Evolutionary conservation across 73 alveolate genomes (phyloP), one percentile per base, ranked within the genome.

Genomic region (Paramecium octaurelia): DNA sequence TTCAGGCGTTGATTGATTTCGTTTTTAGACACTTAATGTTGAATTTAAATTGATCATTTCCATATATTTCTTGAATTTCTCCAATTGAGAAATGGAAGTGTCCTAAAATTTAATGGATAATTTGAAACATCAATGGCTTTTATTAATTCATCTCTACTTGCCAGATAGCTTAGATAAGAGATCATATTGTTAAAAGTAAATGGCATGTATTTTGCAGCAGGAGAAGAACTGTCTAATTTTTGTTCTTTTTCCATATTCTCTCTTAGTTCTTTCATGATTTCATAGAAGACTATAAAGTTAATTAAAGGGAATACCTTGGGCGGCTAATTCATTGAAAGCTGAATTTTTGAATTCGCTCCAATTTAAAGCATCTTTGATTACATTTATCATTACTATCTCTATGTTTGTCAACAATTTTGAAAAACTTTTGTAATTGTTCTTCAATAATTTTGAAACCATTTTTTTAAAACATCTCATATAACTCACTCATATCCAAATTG

Each of bases 161-260:
- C 91, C 50, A 80, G 24, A 46, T 44, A 80, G 23, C 76, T 80
- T 21, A 80, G 38, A 24, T 80, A 80, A 11, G 76, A 80, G 46
- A 44, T 44, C 58, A 80, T 44, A 46, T 27, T 48, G 21, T 80
- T 80, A 10, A 80, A 80, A 18, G 76, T 44, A 0, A 80, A 80
- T 42, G 91, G 77, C 91, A 80, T 80, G 57, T 80, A 80, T 48
- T 80, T 80, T 24, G 18, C 73, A 10, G 91, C 91, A 8, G 91
- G 58, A 12, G 91, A 14, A 14, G 84, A 64, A 64, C 84, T 64
- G 50, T 80, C 91, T 46, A 31, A 12, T 44, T 80, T 76, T 31
- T 48, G 9, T 11, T 80, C 91, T 10, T 44, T 23, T 18, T 73
- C 87, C 68, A 73, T 73, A 9, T 36, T 73, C 38, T 36, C 29